phyloP scores from a whole-genome alignment of 331 rosid species.

The Dryas integrifolia region DNA sequence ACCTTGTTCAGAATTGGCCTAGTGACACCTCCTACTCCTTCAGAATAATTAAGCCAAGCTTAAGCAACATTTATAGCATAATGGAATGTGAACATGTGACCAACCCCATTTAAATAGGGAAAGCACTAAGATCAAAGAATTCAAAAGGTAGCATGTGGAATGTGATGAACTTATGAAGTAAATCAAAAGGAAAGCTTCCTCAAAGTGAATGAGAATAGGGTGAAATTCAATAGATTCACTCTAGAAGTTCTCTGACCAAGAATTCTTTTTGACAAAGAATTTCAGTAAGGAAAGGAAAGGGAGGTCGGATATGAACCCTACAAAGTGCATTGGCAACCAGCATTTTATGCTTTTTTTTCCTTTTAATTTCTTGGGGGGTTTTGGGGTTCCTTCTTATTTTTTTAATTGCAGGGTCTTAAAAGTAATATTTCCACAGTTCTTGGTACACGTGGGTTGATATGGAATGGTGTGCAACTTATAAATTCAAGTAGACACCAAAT shows the following conservation, averaged over 20 bases:
- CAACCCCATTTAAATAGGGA: too few species aligned
- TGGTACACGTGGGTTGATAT: not conserved
- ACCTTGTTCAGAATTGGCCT: too few species aligned
- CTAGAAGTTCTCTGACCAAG: conserved; percentile 16
- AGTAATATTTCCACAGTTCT: not conserved
- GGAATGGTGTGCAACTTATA: not conserved
- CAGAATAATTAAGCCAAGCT: too few species aligned
- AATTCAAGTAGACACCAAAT: not conserved
- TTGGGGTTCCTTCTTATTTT: not conserved
- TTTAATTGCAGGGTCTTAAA: not conserved
- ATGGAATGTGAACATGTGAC: too few species aligned
- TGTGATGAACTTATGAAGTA: not conserved
- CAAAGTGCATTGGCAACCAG: not conserved
- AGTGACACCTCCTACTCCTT: too few species aligned
- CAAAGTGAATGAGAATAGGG: conserved; percentile 12
- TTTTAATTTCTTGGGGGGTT: not conserved
- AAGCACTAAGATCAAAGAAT: not conserved
- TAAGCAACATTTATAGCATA: too few species aligned
- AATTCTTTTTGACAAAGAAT: conserved; percentile 14
- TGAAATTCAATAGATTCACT: conserved; percentile 15
- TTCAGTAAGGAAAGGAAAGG: not conserved
- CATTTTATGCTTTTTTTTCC: not conserved
- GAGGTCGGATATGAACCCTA: not conserved
- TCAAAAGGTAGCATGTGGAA: not conserved
- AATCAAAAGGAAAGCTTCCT: conserved; percentile 12